phyloP scores from a whole-genome alignment of 257 asterid species.

The Lithospermum erythrorhizon region DNA sequence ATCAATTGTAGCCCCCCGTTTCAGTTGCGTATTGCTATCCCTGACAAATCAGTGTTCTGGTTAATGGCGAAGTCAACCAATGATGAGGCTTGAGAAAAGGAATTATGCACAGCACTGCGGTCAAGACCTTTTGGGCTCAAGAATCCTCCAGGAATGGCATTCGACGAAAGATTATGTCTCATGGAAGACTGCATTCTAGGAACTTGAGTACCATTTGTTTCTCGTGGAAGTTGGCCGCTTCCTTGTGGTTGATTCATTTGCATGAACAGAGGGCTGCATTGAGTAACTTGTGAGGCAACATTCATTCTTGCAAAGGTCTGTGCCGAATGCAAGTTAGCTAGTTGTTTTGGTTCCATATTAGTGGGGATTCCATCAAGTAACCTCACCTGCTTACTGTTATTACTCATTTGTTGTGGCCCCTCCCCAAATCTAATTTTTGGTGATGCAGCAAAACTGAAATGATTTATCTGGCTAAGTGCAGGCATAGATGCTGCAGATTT shows the following conservation, averaged over 20 bases:
- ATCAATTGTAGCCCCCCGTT: no score
- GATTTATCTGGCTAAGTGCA: slow-evolving; percentile 49
- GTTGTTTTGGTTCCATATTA: slow-evolving; percentile 79
- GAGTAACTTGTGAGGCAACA: slow-evolving; percentile 33
- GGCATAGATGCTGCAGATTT: slow-evolving; percentile 39
- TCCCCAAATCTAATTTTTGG: slow-evolving; percentile 45
- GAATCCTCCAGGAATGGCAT: slow-evolving; percentile 20
- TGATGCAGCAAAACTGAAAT: slow-evolving; percentile 51
- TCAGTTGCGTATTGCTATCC: no score
- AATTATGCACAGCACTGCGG: slow-evolving; percentile 20
- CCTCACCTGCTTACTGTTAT: slow-evolving; percentile 44
- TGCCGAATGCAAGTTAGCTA: slow-evolving; percentile 54
- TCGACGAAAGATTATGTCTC: slow-evolving; percentile 31
- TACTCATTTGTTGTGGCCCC: slow-evolving; percentile 36
- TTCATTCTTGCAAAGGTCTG: slow-evolving; percentile 41
- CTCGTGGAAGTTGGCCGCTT: slow-evolving; percentile 30
- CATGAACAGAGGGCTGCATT: slow-evolving; percentile 20
- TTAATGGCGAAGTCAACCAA: slow-evolving; percentile 41
- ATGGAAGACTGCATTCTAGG: slow-evolving; percentile 25
- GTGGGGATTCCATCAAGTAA: slow-evolving; percentile 88
- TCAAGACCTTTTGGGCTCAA: slow-evolving; percentile 25
- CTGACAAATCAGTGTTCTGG: slow-evolving; percentile 24
- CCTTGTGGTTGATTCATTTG: slow-evolving; percentile 47
- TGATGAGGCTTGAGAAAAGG: slow-evolving; percentile 35
- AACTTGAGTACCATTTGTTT: slow-evolving; percentile 27